Conservation (phyloP, 306 rosid species). For the Erythrophleum fordii region DNA sequence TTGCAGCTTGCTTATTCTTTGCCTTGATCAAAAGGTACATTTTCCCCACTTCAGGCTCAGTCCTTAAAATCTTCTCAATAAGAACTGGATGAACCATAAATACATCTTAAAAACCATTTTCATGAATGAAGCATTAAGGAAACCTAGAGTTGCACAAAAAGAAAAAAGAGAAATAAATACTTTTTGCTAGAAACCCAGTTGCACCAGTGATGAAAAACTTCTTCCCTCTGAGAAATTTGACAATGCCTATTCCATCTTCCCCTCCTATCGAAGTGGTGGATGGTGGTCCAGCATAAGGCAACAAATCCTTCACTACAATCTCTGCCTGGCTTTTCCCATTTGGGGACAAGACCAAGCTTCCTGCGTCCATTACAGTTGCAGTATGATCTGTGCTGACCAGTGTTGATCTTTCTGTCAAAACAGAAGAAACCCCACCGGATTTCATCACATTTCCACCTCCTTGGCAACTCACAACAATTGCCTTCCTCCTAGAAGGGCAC, state of each 20-base stretch:
- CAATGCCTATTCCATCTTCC: conserved; percentile 82
- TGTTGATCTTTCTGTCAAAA: conserved; percentile 49
- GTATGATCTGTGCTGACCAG: conserved; percentile 50
- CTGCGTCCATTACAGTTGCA: conserved; percentile 61
- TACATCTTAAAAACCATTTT: conserved; percentile 5
- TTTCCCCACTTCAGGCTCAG: conserved; percentile 86
- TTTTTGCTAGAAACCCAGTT: conserved; percentile 96
- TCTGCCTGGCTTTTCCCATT: conserved; percentile 26
- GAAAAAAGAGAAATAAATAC: conserved; percentile 32
- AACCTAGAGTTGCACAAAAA: not conserved
- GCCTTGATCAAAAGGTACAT: conserved; percentile 90
- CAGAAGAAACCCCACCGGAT: conserved; percentile 54
- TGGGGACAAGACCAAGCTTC: conserved; percentile 58
- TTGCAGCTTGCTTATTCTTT: conserved; percentile 79
- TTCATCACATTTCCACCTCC: conserved; percentile 63
- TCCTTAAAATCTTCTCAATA: conserved; percentile 90
- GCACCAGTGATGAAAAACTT: conserved; percentile 82
- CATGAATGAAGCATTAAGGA: conserved; percentile 12
- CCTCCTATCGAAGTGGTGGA: conserved; percentile 54
- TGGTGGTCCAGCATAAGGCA: conserved; percentile 55
- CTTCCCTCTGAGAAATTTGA: conserved; percentile 78
- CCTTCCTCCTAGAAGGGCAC: conserved; percentile 49
- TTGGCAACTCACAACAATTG: conserved; percentile 56
- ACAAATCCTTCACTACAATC: conserved; percentile 59
- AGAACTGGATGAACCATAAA: conserved; percentile 61